Conservation (phyloP, 495 filamentous ascomycete species). For the Hypomontagnella monticulosa region DNA sequence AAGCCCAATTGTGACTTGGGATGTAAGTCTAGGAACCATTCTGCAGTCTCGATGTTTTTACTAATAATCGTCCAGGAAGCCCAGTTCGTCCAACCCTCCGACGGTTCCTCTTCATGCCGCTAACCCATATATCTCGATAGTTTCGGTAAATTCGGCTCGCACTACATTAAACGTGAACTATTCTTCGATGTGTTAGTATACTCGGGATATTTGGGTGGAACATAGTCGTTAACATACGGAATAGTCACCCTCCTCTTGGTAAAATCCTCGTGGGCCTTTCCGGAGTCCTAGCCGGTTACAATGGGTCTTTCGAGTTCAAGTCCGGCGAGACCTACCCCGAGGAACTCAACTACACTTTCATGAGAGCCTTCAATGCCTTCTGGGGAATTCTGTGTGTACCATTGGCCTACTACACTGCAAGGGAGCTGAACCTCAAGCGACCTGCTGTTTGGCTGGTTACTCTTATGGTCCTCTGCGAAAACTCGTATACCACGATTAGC, state of each 20-base stretch:
- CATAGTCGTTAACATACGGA: constrained; percentile 31
- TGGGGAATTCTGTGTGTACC: constrained; percentile 95
- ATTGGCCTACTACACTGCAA: constrained; percentile 92
- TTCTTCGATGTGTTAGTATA: constrained; percentile 88
- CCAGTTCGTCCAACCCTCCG: constrained; percentile 42
- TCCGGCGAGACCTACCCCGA: constrained; percentile 94
- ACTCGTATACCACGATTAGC: constrained; percentile 98
- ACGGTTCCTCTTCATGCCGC: constrained; percentile 27
- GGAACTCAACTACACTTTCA: constrained; percentile 96
- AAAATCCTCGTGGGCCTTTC: constrained; percentile 98
- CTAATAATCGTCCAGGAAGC: constrained; percentile 45
- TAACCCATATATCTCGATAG: constrained; percentile 58
- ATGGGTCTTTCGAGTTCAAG: constrained; percentile 99
- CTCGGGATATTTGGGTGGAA: constrained; percentile 11
- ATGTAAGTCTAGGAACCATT: constrained; percentile 67
- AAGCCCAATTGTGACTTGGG: constrained; percentile 97
- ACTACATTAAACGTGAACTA: constrained; percentile 98
- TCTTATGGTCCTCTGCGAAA: constrained; percentile 96
- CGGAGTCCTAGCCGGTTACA: constrained; percentile 95
- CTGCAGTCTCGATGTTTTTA: neutral
- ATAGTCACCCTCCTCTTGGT: constrained; percentile 84
- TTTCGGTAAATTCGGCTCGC: constrained; percentile 98
- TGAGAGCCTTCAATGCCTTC: constrained; percentile 95
- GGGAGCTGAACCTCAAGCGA: constrained; percentile 84
- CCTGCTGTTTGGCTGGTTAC: constrained; percentile 94